These are phyloP conservation scores for Ceratocystis smalleyi DNA, from an alignment of 2,329 filamentous ascomycete species.

Conservation along the genomic window DNA sequence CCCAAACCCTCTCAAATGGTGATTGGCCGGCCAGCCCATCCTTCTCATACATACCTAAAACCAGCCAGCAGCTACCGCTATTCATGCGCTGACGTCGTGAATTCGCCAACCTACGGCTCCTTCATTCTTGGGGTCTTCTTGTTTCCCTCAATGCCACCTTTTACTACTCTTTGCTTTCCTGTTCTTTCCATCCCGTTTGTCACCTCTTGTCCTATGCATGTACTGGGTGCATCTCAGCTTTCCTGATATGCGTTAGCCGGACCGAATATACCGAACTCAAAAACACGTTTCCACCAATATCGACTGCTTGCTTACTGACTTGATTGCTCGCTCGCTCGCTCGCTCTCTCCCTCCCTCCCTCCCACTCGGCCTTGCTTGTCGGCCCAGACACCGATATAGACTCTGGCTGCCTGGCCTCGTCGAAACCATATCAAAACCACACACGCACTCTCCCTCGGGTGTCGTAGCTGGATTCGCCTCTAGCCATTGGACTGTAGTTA, in stretches of 20 bases:
- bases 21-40: slow-evolving; percentile 2
- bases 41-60: slow-evolving; percentile 14
- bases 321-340: slow-evolving; percentile 18
- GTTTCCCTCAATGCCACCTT: neutral
- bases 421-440: neutral
- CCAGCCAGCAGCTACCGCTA: neutral
- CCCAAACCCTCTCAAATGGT: neutral
- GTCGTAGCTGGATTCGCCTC: neutral
- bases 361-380: neutral
- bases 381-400: neutral
- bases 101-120: neutral
- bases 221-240: neutral
- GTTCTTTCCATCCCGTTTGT: neutral
- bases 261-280: slow-evolving; percentile 1
- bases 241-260: neutral
- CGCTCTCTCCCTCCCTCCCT: slow-evolving; percentile 19
- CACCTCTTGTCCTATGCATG: neutral
- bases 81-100: slow-evolving; percentile 15
- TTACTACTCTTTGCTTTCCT: neutral
- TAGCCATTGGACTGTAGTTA: neutral
- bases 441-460: neutral
- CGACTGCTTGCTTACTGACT: neutral
- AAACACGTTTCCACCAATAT: neutral
- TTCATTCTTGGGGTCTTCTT: neutral
- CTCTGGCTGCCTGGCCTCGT: neutral